phyloP scores from a whole-genome alignment of 106 monocot genomes.

The Allium cepa region DNA sequence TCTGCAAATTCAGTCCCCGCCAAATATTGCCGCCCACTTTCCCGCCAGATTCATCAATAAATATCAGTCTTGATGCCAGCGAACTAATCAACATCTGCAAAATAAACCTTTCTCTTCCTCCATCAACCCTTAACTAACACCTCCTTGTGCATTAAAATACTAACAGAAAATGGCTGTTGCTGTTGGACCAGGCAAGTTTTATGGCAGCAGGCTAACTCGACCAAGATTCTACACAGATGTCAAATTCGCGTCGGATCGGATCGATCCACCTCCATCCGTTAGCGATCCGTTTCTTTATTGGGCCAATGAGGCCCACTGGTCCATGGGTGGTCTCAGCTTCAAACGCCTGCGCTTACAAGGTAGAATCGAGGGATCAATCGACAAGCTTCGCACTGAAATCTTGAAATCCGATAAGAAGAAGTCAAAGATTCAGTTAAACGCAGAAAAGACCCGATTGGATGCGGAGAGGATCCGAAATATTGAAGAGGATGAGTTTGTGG shows the following conservation, averaged over 20 bases:
- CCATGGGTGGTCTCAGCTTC: constrained; percentile 78
- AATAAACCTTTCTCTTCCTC: no score
- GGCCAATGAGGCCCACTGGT: constrained; percentile 87
- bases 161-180: constrained; percentile 45
- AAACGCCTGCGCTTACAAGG: constrained; percentile 71
- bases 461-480: no score
- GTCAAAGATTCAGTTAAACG: no score
- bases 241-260: constrained; percentile 26
- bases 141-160: no score
- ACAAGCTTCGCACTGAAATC: constrained; percentile 40
- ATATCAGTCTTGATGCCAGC: no score
- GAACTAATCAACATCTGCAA: no score
- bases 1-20: no score
- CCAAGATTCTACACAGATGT: constrained; percentile 39
- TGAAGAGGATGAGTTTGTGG: no score
- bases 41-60: no score
- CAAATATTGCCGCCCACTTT: no score
- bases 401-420: constrained; percentile 1
- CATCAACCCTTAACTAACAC: background rate
- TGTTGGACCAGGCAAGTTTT: constrained; percentile 68
- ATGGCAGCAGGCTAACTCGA: constrained; percentile 71
- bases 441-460: no score
- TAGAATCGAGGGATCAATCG: constrained; percentile 73
- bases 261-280: constrained; percentile 52
- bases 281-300: constrained; percentile 61